Evolutionary conservation across 192 early-diverging fungal species (phyloP), one percentile per base, ranked within the genome.

Genomic region (Endogone sp.): DNA sequence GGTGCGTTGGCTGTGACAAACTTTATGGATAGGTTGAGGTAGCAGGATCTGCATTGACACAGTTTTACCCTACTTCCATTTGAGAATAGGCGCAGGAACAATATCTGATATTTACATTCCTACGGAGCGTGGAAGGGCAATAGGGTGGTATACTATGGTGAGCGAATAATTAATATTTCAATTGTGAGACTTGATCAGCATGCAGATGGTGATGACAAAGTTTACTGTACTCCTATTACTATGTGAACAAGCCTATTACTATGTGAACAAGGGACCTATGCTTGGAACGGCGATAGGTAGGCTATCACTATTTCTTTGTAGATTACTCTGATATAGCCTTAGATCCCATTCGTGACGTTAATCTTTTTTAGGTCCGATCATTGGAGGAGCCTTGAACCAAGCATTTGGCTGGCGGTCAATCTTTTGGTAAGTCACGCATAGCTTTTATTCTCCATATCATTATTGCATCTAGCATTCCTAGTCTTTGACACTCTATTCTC

Each of bases 331-430:
- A 24, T 25, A 60, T 4, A 54, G 23, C 4, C 61, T n/a, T 2
- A 1, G 27, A 37, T 28, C 9, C 4, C 29, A 56, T 55, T 2
- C 16, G 26, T 9, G 56, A 13, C 56, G 29, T 6, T 31, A 27
- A 2, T 10, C 3, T 21, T 66, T 49, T 49, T 6, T 16, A 49
- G 59, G 76, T 9, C 72, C 77, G 3, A 69, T 79, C 31, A 69
- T 79, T 69, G 77, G 77, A 25, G 77, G 77, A 4, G 70, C 71
- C 58, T 29, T 79, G 4, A 79, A 71, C 49, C 62, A 75, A 68
- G 70, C 64, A 10, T 62, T 74, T n/a, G 77, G 77, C 2, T 79
- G 72, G 73, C 73, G 77, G 44, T 71, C 69, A 29, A 79, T 57
- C 21, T 75, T 79, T 59, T 79, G 67, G 60, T 16, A 49, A 49